These are phyloP conservation scores for Whalleya microplaca DNA, from an alignment of 2,329 filamentous ascomycete species.

Conservation along the genomic window DNA sequence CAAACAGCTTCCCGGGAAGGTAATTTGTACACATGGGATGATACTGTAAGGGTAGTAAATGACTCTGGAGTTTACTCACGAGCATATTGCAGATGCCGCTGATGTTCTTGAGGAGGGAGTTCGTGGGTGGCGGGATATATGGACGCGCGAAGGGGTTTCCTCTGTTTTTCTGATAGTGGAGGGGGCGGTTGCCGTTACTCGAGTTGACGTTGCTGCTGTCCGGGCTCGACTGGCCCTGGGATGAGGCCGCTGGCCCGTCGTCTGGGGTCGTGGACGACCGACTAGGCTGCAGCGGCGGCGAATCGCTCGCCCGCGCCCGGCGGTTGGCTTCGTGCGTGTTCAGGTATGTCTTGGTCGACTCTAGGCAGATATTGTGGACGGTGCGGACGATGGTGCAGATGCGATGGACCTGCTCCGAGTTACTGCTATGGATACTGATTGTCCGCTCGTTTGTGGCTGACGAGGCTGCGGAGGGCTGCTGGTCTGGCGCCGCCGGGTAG, in stretches of 20 bases:
- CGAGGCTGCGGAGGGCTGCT: not conserved
- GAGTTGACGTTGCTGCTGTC: not conserved
- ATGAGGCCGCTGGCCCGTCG: not conserved
- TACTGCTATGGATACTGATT: constrained; percentile 14
- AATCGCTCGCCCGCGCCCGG: constrained; percentile 12
- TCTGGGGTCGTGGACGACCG: not conserved
- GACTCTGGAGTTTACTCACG: no score
- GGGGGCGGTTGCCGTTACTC: not conserved
- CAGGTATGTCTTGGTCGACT: constrained; percentile 25
- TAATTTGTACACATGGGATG: no score
- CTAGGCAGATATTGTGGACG: constrained; percentile 25
- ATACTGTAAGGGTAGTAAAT: no score
- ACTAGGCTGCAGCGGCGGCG: not conserved
- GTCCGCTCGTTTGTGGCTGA: constrained; percentile 2
- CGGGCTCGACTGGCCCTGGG: not conserved
- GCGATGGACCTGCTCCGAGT: constrained; percentile 2
- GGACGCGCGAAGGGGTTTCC: no score
- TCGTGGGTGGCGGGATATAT: constrained; percentile 22
- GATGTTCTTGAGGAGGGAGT: constrained; percentile 36
- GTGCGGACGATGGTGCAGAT: constrained; percentile 12
- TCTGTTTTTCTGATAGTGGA: not conserved
- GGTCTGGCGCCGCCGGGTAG: not conserved
- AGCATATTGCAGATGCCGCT: constrained; percentile 37
- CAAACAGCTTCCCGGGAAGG: no score
- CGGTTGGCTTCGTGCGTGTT: constrained; percentile 23